Conservation (phyloP, 1,284 basidiomycete species). For the Anthracocystis walkeri region DNA sequence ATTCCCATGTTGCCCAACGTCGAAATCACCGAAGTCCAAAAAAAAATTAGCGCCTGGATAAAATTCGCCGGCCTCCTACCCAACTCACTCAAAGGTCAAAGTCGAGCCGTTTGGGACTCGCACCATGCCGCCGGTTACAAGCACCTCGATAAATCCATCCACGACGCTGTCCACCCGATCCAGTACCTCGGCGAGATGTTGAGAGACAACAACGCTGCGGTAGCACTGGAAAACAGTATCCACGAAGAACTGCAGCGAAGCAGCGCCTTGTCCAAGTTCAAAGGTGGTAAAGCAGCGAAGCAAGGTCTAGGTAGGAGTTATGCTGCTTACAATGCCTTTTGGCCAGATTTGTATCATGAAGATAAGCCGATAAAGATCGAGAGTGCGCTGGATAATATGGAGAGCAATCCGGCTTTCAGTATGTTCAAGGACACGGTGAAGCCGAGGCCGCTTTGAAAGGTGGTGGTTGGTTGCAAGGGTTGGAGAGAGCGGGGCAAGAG, state of each 20-base stretch:
- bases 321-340: slow-evolving; percentile 14
- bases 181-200: slow-evolving; percentile 26
- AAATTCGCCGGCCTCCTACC: slow-evolving; percentile 7
- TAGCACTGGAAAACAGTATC: slow-evolving; percentile 23
- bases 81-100: slow-evolving; percentile 11
- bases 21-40: background rate
- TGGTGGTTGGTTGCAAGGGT: too few relatives aligned
- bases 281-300: background rate
- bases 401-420: too few relatives aligned
- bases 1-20: background rate
- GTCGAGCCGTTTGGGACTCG: background rate
- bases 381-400: slow-evolving; percentile 14
- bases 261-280: background rate
- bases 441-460: background rate
- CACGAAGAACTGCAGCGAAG: background rate
- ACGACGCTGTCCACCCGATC: slow-evolving; percentile 24
- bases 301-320: background rate
- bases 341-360: background rate
- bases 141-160: background rate
- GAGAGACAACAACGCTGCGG: slow-evolving; percentile 5
- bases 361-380: slow-evolving; percentile 10
- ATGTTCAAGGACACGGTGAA: slow-evolving; percentile 22
- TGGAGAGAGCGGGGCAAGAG: too few relatives aligned
- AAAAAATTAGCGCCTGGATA: slow-evolving; percentile 10
- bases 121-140: background rate